Percentiles rank a stretch among this genome's conserved stretches.
phyloP scores from a whole-genome alignment of 345 rosid species.

The Eutrema japonicum region DNA sequence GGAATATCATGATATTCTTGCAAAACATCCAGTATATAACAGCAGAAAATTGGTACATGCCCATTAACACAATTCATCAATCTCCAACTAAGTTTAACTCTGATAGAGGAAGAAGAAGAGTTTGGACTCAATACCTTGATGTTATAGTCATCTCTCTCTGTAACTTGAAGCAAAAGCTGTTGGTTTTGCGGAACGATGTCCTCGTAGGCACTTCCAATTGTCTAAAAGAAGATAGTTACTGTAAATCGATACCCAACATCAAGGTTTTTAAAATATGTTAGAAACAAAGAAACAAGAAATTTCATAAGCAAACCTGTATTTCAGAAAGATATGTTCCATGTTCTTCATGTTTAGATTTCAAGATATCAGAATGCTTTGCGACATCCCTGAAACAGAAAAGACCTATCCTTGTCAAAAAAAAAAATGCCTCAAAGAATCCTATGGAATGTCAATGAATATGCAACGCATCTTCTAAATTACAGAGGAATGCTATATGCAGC shows the following conservation, averaged over 20 bases:
- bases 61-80: constrained; percentile 4
- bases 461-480: neutral
- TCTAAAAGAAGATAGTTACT: constrained; percentile 58
- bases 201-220: constrained; percentile 91
- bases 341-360: constrained; percentile 89
- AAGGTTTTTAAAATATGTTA: constrained; percentile 19
- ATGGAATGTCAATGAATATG: constrained; percentile 13
- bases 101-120: constrained; percentile 24
- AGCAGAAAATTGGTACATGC: neutral
- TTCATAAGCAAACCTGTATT: constrained; percentile 70
- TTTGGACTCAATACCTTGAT: constrained; percentile 65
- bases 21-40: neutral
- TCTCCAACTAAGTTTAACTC: constrained; percentile 8
- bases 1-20: neutral
- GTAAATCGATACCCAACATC: constrained; percentile 40
- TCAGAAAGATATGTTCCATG: constrained; percentile 89
- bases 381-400: constrained; percentile 62
- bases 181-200: constrained; percentile 97
- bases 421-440: neutral
- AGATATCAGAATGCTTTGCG: constrained; percentile 59
- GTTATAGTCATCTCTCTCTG: constrained; percentile 98
- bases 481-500: constrained; percentile 18
- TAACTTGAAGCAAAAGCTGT: constrained; percentile 87
- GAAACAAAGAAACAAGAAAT: constrained; percentile 27
- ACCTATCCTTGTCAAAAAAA: constrained; percentile 7